Base-by-base conservation (phyloP, 1,284 basidiomycete genomes). In the Tremellales sp. region DNA sequence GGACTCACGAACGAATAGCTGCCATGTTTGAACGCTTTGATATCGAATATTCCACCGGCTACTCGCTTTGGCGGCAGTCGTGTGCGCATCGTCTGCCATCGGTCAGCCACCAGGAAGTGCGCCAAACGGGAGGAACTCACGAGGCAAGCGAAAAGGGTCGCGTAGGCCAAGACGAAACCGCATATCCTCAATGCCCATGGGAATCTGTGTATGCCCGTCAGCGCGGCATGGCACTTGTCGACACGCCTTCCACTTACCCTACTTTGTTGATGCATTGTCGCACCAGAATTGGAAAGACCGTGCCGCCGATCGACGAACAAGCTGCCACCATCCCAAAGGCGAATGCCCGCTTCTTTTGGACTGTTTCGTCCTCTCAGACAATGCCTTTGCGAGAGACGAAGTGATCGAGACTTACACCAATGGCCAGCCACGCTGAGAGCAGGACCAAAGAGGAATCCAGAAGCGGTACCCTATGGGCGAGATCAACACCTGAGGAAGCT, bases 361-460 rank as follows among this genome's bases (percentile, higher is more conserved):
- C 48, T 50, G 31, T 4, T 4, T 21, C 18, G 21, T 22, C 21
- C 16, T 9, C n/a, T 36, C 18, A 35, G 28, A 9, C 7, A 18
- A 21, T 12, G 10, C 6, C 9, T 22, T 10, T n/a, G 16, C 26
- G 28, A 10, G 7, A 21, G 7, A 26, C n/a, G 31, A 14, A 43
- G 28, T n/a, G 4, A 27, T 19, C 25, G n/a, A 21, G 13, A 47
- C 44, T 39, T 27, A 48, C 42, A 80, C 78, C 78, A 80, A 53
- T 80, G 79, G 1, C 75, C 70, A 2, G 78, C 62, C 32, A 78
- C 69, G 0, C 75, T 73, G 4, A 72, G 67, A 0, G 75, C 75
- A 2, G 78, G 77, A 19, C 74, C 76, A 51, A 76, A 79, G 4
- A 78, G 68, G 2, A 75, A 63, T 3, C 78, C 78, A 3, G 47